Base-by-base conservation (phyloP, 2,329 filamentous ascomycete species). In the Colletotrichum spaethianum region DNA sequence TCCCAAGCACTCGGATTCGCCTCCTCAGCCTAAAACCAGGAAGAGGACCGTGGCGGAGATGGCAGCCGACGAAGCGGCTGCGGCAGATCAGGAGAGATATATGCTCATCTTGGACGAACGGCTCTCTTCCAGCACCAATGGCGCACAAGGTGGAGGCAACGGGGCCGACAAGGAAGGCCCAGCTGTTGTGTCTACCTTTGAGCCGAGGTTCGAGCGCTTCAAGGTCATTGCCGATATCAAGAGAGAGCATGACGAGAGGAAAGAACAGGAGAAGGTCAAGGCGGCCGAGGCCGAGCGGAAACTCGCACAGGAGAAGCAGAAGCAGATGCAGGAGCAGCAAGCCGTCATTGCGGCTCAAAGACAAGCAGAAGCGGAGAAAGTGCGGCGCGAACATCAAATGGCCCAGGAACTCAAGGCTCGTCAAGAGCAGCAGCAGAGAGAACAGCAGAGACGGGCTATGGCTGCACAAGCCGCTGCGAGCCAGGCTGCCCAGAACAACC, bases 21-120 rank as follows among this genome's bases (percentile, higher is more conserved):
- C 94, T 12, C 96, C 96, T 0, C 89, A 93, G 72, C 95, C 95
- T 3, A 98, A 98, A 86, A 92, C 92, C 9, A 89, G 96, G 69
- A 98, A 99, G 86, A 91, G 96, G 74, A 99, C 96, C 0, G 92
- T 97, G 23, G 96, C 96, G 11, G 96, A 99, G 80, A 91, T 98
- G 85, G 96, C 94, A 11, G 96, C 96, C 9, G 96, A 99, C 78
- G 95, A 99, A 83, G 96, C 96, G 1, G 88, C 94, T 72, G 94
- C 95, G 0, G 96, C 95, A 28, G 94, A 95, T 71, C 92, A 94
- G 75, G 95, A 99, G 82, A 90, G 94, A 57, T 97, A 94, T 76
- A 96, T 99, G 94, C 91, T 98, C 62, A 92, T 94, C 28, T 91
- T 95, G 82, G 96, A 99, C 78, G 96, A 98, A 77, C 90, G 94